Evolutionary conservation across 352 stramenopile genomes (phyloP).

Genomic region (Albugo candida): DNA sequence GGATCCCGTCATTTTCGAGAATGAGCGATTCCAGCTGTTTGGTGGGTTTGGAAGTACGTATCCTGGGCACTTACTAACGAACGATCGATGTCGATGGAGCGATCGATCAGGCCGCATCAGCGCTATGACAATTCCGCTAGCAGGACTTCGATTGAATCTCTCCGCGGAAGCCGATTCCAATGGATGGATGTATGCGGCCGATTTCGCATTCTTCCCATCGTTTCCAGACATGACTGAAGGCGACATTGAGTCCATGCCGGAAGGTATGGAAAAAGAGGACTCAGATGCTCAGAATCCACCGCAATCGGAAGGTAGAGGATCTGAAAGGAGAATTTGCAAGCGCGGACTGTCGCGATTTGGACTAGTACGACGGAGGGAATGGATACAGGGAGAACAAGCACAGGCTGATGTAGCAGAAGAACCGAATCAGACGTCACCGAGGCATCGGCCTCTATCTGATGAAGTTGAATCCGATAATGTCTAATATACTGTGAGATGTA

Average conservation of each 20-base stretch:
- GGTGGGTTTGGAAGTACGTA: slow-evolving; percentile 66
- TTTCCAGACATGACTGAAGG: too few relatives aligned
- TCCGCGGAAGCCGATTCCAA: slow-evolving; percentile 38
- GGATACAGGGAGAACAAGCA: too few relatives aligned
- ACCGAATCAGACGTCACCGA: too few relatives aligned
- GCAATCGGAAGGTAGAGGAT: slow-evolving; percentile 1
- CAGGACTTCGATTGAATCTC: slow-evolving; percentile 43
- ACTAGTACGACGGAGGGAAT: not conserved
- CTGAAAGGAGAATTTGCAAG: slow-evolving; percentile 6
- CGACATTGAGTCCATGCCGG: too few relatives aligned
- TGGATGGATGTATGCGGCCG: slow-evolving; percentile 69
- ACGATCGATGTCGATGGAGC: slow-evolving; percentile 66
- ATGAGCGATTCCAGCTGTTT: slow-evolving; percentile 74
- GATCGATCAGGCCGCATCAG: slow-evolving; percentile 57
- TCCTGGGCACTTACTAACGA: slow-evolving; percentile 57
- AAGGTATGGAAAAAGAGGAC: slow-evolving; percentile 15
- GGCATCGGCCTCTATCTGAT: too few relatives aligned
- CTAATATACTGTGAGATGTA: too few relatives aligned
- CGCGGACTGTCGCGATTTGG: not conserved
- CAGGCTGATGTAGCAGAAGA: too few relatives aligned
- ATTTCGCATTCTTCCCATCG: slow-evolving; percentile 67
- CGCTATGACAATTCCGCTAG: slow-evolving; percentile 45
- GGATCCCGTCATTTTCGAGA: slow-evolving; percentile 71
- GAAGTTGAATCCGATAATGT: too few relatives aligned
- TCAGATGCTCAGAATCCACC: slow-evolving; percentile 8